phyloP scores from a whole-genome alignment of 2,329 filamentous ascomycete species.

The Paraconiothyrium sp. region DNA sequence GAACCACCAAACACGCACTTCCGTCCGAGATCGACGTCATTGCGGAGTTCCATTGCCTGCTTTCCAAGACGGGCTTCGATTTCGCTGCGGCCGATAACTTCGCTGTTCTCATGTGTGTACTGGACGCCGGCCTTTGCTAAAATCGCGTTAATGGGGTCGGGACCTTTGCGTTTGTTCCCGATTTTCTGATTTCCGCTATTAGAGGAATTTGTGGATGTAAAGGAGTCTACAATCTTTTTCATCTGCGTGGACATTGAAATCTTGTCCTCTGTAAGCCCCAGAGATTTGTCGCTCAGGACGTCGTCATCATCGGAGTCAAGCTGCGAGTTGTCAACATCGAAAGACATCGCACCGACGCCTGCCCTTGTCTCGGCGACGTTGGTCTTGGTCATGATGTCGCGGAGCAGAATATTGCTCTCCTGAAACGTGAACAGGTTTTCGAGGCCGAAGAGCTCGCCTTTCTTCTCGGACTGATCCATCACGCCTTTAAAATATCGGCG shows the following conservation, averaged over 20 bases:
- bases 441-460: constrained; percentile 94
- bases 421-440: constrained; percentile 86
- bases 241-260: constrained; percentile 66
- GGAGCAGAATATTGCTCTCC: constrained; percentile 78
- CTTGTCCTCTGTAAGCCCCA: constrained; percentile 41
- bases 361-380: constrained; percentile 94
- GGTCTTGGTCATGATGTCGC: constrained; percentile 98
- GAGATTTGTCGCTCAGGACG: constrained; percentile 36
- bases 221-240: constrained; percentile 54
- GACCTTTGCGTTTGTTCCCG: constrained; percentile 56
- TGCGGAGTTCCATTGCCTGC: constrained; percentile 72
- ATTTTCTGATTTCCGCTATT: constrained; percentile 46
- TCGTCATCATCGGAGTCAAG: constrained; percentile 39
- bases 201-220: constrained; percentile 28
- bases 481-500: constrained; percentile 95
- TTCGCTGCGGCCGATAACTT: constrained; percentile 91
- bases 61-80: constrained; percentile 87
- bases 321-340: constrained; percentile 62
- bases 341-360: constrained; percentile 80
- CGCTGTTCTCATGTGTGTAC: constrained; percentile 96
- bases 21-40: constrained; percentile 60
- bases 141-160: constrained; percentile 87
- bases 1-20: constrained; percentile 67
- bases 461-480: constrained; percentile 81
- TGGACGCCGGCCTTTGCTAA: constrained; percentile 87